phyloP scores from a whole-genome alignment of 2,329 filamentous ascomycete species.

The Colletotrichum viniferum region DNA sequence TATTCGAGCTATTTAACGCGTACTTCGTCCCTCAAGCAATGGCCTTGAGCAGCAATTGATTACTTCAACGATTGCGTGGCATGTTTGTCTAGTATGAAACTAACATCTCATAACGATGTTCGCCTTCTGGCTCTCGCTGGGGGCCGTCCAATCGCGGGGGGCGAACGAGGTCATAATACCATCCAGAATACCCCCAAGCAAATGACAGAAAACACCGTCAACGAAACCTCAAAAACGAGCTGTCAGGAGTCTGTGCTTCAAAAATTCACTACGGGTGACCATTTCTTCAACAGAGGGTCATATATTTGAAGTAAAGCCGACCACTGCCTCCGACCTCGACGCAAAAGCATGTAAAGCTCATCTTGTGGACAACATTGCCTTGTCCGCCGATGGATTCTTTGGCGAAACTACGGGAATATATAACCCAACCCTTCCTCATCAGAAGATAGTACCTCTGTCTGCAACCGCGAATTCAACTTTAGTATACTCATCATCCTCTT shows the following conservation, averaged over 20 bases:
- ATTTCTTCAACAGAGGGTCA: neutral
- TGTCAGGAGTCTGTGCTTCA: too few species aligned
- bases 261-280: neutral
- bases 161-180: neutral
- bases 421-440: neutral
- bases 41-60: too few species aligned
- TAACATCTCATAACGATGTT: neutral
- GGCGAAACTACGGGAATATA: neutral
- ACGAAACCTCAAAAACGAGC: neutral
- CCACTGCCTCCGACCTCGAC: neutral
- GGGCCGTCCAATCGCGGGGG: neutral
- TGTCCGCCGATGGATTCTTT: neutral
- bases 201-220: neutral
- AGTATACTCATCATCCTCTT: neutral
- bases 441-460: neutral
- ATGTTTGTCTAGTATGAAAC: neutral
- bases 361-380: neutral
- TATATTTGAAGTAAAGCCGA: neutral
- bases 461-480: neutral
- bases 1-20: too few species aligned
- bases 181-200: neutral
- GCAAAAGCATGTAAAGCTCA: neutral
- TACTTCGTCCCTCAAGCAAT: too few species aligned
- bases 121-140: rapidly evolving
- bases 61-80: rapidly evolving